Evolutionary conservation across 805 yeast species (phyloP).

Genomic region (Maudiozyma turicensis): DNA sequence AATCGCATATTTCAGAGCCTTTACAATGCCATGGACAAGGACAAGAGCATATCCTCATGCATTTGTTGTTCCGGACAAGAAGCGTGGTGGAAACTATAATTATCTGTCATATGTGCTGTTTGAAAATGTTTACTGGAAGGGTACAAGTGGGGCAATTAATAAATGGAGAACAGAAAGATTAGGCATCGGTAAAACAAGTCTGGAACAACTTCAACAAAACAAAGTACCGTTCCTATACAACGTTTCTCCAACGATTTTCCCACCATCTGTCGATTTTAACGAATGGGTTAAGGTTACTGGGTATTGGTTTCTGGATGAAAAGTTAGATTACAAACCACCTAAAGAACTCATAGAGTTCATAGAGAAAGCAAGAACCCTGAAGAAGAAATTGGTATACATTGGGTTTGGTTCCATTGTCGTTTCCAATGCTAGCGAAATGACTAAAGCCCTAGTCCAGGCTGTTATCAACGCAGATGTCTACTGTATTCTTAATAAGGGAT

Average conservation of each 20-base stretch:
- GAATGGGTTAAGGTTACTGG: constrained; percentile 97
- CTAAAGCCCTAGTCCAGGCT: constrained; percentile 69
- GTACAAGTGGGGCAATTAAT: constrained; percentile 78
- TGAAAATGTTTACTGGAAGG: constrained; percentile 90
- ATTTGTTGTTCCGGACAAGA: constrained; percentile 87
- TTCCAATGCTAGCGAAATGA: constrained; percentile 65
- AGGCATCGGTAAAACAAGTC: constrained; percentile 55
- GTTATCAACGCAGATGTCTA: constrained; percentile 72
- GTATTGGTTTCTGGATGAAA: constrained; percentile 84
- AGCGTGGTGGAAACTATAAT: constrained; percentile 86
- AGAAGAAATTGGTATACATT: constrained; percentile 72
- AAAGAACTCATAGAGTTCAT: constrained; percentile 49
- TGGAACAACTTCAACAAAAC: constrained; percentile 62
- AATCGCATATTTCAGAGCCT: constrained; percentile 88
- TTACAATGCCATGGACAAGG: constrained; percentile 98
- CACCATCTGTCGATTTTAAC: constrained; percentile 86
- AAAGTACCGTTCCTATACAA: constrained; percentile 84
- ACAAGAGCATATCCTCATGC: constrained; percentile 97
- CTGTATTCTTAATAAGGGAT: constrained; percentile 85
- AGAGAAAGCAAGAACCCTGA: constrained; percentile 44
- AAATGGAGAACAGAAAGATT: constrained; percentile 71
- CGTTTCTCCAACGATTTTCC: constrained; percentile 78
- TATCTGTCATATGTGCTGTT: constrained; percentile 87
- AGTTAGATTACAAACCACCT: constrained; percentile 50
- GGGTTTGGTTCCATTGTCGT: constrained; percentile 97